phyloP scores from a whole-genome alignment of 805 yeast genomes.

The Metschnikowia santaceciliae region DNA sequence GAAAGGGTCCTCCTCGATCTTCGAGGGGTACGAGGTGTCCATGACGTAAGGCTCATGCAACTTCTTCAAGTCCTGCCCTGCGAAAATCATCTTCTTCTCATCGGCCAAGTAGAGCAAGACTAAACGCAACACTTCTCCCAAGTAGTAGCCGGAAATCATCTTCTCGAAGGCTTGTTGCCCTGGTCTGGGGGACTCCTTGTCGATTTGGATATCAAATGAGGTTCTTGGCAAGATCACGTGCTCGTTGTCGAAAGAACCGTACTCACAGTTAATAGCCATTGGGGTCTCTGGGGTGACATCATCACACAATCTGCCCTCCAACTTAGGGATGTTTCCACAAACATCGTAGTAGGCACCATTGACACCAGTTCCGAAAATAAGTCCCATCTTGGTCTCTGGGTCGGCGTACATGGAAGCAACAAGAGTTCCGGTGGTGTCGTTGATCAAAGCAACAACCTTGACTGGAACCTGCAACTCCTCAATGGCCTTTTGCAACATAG shows the following conservation, averaged over 20 bases:
- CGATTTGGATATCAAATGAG: conserved; percentile 77
- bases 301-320: conserved; percentile 61
- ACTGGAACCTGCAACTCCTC: conserved; percentile 66
- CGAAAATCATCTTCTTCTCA: conserved; percentile 60
- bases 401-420: conserved; percentile 94
- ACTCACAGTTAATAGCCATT: conserved; percentile 98
- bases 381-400: conserved; percentile 85
- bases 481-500: conserved; percentile 79
- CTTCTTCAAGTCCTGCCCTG: conserved; percentile 60
- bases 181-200: conserved; percentile 87
- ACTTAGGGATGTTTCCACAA: conserved; percentile 70
- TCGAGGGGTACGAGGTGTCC: conserved; percentile 88
- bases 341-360: conserved; percentile 93
- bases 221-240: conserved; percentile 82
- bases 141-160: conserved; percentile 95
- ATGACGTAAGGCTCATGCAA: conserved; percentile 64
- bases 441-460: conserved; percentile 85
- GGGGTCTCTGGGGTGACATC: conserved; percentile 63
- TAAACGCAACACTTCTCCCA: conserved; percentile 88
- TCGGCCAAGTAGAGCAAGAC: conserved; percentile 67
- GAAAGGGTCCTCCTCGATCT: conserved; percentile 84
- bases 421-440: conserved; percentile 95
- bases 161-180: conserved; percentile 95
- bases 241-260: conserved; percentile 96
- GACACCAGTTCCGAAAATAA: conserved; percentile 96